phyloP scores from a whole-genome alignment of 305 asterid species.

The Ajuga reptans region DNA sequence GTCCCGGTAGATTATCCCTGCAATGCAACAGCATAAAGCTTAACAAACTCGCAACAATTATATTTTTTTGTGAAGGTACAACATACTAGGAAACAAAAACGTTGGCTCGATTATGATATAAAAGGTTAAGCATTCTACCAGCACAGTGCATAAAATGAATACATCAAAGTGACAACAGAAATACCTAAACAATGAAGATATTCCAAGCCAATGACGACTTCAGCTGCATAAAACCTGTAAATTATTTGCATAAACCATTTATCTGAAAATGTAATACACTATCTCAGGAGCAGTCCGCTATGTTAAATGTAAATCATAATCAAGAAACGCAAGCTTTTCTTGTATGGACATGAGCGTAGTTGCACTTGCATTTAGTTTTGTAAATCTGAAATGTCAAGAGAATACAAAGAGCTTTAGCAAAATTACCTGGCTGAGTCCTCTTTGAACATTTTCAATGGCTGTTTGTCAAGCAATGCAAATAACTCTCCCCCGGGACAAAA shows the following conservation, averaged over 20 bases:
- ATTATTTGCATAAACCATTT: constrained; percentile 1
- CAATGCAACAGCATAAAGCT: constrained; percentile 19
- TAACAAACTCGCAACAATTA: not conserved
- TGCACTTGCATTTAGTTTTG: not conserved
- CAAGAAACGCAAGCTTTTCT: not conserved
- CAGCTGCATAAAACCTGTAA: constrained; percentile 91
- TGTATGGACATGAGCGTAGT: not conserved
- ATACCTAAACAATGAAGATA: constrained; percentile 97
- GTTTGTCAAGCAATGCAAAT: constrained; percentile 90
- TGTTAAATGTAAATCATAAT: constrained; percentile 6
- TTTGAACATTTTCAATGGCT: constrained; percentile 82
- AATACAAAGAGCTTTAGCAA: constrained; percentile 9
- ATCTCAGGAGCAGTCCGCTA: not conserved
- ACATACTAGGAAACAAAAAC: not conserved
- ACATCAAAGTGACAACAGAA: constrained; percentile 5
- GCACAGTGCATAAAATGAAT: not conserved
- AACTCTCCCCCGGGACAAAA: constrained; percentile 96
- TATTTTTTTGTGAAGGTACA: not conserved
- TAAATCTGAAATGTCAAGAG: not conserved
- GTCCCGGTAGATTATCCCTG: constrained; percentile 95
- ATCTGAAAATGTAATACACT: constrained; percentile 4
- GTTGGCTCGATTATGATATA: constrained; percentile 1
- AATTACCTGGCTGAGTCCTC: constrained; percentile 95
- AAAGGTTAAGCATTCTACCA: not conserved
- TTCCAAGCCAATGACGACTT: constrained; percentile 83